Conservation (phyloP, 2,329 filamentous ascomycete genomes). For the Graphiopsis chlorocephala region DNA sequence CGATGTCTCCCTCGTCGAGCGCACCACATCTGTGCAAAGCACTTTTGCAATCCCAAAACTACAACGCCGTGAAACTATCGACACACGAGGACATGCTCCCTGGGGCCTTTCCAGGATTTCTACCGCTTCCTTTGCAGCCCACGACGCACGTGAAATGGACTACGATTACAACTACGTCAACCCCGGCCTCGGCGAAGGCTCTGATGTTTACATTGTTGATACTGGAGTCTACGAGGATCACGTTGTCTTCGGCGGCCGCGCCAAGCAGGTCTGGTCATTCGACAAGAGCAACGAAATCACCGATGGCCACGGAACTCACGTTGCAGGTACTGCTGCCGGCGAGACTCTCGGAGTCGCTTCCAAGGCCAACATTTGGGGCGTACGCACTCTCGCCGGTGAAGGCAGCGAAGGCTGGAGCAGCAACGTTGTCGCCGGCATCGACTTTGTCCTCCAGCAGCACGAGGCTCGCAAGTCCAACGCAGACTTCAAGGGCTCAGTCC, state of each 20-base stretch:
- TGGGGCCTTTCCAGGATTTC: constrained; percentile 51
- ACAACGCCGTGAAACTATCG: constrained; percentile 27
- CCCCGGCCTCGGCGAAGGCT: constrained; percentile 37
- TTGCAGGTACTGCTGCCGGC: constrained; percentile 46
- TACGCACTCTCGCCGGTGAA: constrained; percentile 50
- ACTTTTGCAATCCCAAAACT: constrained; percentile 16
- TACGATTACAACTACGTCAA: constrained; percentile 46
- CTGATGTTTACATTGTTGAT: constrained; percentile 52
- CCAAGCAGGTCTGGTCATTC: constrained; percentile 41
- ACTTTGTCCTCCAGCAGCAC: constrained; percentile 46
- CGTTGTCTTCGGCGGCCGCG: constrained; percentile 45
- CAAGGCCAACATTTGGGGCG: constrained; percentile 48
- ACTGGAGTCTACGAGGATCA: constrained; percentile 48
- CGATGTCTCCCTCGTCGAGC: constrained; percentile 43
- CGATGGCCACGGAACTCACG: constrained; percentile 50
- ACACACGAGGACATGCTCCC: constrained; percentile 35
- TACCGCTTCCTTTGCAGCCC: constrained; percentile 24
- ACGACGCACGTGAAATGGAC: constrained; percentile 34
- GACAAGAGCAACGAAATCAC: constrained; percentile 36
- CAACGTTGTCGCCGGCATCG: constrained; percentile 51
- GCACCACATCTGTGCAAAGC: constrained; percentile 27
- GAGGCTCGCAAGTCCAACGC: constrained; percentile 39
- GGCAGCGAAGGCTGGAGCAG: constrained; percentile 44
- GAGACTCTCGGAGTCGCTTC: constrained; percentile 47
- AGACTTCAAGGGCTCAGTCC: constrained; percentile 44